Percentiles rank a stretch among this genome's conserved stretches.
Conservation (phyloP, 495 filamentous ascomycete genomes). For the Neurospora sp. region DNA sequence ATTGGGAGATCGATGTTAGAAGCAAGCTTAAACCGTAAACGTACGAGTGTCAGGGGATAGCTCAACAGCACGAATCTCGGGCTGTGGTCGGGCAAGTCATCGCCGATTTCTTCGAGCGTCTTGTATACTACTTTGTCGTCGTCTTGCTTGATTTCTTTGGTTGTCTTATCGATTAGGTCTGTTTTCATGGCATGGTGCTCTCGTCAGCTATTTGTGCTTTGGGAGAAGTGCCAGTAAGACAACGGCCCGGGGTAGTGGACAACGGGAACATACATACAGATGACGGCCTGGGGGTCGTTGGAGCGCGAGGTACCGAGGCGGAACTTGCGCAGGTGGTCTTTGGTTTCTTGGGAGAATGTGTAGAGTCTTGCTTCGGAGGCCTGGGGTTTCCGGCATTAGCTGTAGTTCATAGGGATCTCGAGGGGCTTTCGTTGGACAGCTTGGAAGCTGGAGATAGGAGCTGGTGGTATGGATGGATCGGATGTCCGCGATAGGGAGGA, state of each 20-base stretch:
- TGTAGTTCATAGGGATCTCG: not conserved
- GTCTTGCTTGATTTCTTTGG: slow-evolving; percentile 74
- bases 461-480: not conserved
- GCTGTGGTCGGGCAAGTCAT: slow-evolving; percentile 86
- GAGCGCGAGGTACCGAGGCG: slow-evolving; percentile 79
- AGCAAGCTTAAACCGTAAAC: slow-evolving; percentile 6
- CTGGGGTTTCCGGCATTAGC: slow-evolving; percentile 15
- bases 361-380: slow-evolving; percentile 85
- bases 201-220: too few relatives aligned
- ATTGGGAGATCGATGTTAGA: not conserved
- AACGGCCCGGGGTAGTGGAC: not conserved
- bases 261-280: slow-evolving; percentile 60
- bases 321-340: slow-evolving; percentile 82
- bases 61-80: slow-evolving; percentile 84
- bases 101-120: slow-evolving; percentile 64
- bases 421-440: not conserved
- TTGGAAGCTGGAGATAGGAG: not conserved
- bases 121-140: slow-evolving; percentile 63
- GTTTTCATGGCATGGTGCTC: not conserved
- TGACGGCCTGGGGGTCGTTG: slow-evolving; percentile 80
- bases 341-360: slow-evolving; percentile 82
- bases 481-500: not conserved
- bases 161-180: slow-evolving; percentile 82
- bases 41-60: slow-evolving; percentile 75
- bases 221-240: not conserved